Base-by-base conservation (phyloP, 2,329 filamentous ascomycete species). In the Hypoxylon sp. region DNA sequence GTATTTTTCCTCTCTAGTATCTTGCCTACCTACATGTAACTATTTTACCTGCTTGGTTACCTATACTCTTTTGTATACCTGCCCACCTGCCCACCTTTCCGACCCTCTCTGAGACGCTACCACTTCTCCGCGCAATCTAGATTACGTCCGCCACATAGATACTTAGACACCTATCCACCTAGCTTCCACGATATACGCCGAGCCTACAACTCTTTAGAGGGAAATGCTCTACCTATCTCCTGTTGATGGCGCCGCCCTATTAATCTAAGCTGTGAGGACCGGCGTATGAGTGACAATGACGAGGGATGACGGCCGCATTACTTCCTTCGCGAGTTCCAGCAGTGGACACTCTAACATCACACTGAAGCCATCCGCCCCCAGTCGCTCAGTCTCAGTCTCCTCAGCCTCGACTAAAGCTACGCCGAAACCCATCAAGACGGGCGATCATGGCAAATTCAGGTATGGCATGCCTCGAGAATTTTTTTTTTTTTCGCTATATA, bases 321-420 rank as follows among this genome's bases (percentile, higher is more conserved):
- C 86, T 83, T 90, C 89, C 71, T 82, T 86, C 72, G 88, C 88
- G 81, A 90, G 87, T 84, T 87, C 87, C 72, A 88, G 87, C 82
- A 92, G 90, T 82, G 88, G 86, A 80, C 86, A 87, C 74, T 92
- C 90, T 69, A 86, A 85, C 76, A 86, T 88, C 76, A 94, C 91
- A 42, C 82, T 90, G 72, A 89, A 85, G 80, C 84, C 84, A 62
- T 80, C 79, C 55, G 77, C 74, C 63, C 74, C 78, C 66, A 78
- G 73, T 66, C 75, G 77, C 60, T 74, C 77, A 33, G 74, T 77
- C 39, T 78, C 81, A 52, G 66, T 71, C 48, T 74, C 76, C 61
- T 74, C 73, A 65, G 69, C 76, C 70, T 74, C 76, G 39, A 76
- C 65, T 37, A 73, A 74, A 68, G 81, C 80, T 72, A 80, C 80